These are phyloP conservation scores for Auriscalpium orientale DNA, from an alignment of 768 basidiomycete genomes.

Conservation along the genomic window DNA sequence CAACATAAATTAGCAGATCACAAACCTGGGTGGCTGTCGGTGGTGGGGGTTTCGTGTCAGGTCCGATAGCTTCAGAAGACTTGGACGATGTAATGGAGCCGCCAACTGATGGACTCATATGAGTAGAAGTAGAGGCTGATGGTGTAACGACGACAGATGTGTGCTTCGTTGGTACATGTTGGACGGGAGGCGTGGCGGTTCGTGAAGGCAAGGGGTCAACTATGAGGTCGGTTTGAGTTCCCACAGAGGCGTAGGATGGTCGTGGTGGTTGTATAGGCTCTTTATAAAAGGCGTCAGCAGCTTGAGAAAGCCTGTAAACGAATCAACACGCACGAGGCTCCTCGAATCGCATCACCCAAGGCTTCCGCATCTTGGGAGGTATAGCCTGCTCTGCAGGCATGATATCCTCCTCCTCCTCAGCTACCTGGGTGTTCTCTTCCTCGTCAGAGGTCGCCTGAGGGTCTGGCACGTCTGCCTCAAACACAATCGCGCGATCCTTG, in stretches of 20 bases:
- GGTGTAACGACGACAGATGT: background rate
- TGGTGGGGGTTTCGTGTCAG: too few relatives aligned
- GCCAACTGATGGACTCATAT: background rate
- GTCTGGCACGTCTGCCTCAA: conserved; percentile 43
- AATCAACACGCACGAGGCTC: conserved; percentile 6
- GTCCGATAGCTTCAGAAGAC: too few relatives aligned
- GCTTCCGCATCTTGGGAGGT: conserved; percentile 59
- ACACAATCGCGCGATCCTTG: conserved; percentile 49
- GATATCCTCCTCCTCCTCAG: conserved; percentile 32
- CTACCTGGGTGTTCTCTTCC: conserved; percentile 34
- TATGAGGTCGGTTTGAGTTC: conserved; percentile 35
- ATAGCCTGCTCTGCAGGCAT: conserved; percentile 30
- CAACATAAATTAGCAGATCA: background rate
- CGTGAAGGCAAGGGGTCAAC: conserved; percentile 1
- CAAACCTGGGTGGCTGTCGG: background rate
- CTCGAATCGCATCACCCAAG: conserved; percentile 46
- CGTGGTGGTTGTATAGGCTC: background rate
- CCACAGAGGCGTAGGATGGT: conserved; percentile 30
- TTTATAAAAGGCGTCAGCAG: background rate
- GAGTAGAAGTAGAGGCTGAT: background rate
- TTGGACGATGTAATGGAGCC: background rate
- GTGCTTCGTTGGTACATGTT: background rate
- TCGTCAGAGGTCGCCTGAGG: conserved; percentile 26
- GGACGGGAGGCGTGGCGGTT: background rate
- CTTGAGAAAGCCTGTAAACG: too few relatives aligned